Evolutionary conservation across 441 rosid genomes (phyloP).

Genomic region (Populus hybrid): DNA sequence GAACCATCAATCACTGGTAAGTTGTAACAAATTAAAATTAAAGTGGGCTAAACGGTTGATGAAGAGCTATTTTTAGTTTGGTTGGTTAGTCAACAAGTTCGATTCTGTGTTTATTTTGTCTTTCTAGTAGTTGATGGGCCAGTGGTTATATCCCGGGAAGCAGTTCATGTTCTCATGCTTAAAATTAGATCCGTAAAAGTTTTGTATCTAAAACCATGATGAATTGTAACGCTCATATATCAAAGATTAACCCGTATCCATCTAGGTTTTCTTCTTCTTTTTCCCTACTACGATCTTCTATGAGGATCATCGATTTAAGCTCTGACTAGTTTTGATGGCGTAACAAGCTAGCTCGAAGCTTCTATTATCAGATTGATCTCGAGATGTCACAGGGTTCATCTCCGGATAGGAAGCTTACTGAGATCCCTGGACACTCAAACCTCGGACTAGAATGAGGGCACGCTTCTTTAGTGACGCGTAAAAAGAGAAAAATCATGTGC

Average conservation of each 20-base stretch:
- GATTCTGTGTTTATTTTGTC: conserved; percentile 2
- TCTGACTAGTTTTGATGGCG: too few species aligned
- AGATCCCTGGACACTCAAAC: too few species aligned
- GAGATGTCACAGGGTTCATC: too few species aligned
- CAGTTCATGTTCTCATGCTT: not conserved
- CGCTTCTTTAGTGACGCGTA: too few species aligned
- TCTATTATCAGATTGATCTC: not conserved
- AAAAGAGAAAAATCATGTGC: too few species aligned
- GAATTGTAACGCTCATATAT: not conserved
- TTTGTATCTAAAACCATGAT: not conserved
- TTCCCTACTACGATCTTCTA: too few species aligned
- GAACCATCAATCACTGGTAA: not conserved
- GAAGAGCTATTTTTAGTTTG: not conserved
- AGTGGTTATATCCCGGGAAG: not conserved
- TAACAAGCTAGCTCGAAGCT: not conserved
- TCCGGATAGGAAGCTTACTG: too few species aligned
- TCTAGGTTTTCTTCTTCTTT: not conserved
- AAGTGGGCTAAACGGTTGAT: not conserved
- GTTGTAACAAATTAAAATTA: not conserved
- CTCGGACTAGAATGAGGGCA: too few species aligned
- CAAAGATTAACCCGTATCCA: not conserved
- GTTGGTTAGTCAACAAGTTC: conserved; percentile 7
- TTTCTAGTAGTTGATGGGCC: not conserved
- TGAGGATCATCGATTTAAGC: too few species aligned
- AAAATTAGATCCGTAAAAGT: not conserved